A percentile compares a stretch with the other conserved stretches of the same genome.
Evolutionary conservation across 768 basidiomycete genomes (phyloP).

Genomic region (Leccinellum albellum): DNA sequence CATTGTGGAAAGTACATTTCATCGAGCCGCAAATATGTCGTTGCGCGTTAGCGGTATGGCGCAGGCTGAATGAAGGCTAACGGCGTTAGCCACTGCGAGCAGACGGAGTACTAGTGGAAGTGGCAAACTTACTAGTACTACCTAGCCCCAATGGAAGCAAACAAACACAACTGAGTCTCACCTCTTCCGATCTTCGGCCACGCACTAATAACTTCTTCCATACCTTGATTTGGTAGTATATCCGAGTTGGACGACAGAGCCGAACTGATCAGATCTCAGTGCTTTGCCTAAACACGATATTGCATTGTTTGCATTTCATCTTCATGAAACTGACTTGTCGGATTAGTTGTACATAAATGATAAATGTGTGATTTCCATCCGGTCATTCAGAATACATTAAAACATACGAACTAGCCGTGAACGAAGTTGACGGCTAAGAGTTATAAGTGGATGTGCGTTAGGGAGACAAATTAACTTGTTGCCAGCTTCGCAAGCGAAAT

Average conservation of each 20-base stretch:
- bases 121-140: too few species aligned
- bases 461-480: conserved; percentile 17
- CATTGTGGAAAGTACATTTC: not conserved
- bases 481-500: conserved; percentile 57
- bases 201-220: too few species aligned
- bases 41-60: not conserved
- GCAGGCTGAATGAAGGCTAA: too few species aligned
- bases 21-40: not conserved
- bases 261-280: conserved; percentile 32
- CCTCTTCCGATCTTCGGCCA: not conserved
- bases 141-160: too few species aligned
- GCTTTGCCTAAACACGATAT: not conserved
- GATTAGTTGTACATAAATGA: not conserved
- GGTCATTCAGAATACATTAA: not conserved
- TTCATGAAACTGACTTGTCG: not conserved
- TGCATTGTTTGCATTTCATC: not conserved
- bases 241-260: conserved; percentile 33
- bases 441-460: not conserved
- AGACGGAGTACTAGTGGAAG: too few species aligned
- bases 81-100: too few species aligned
- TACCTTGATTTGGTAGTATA: conserved; percentile 16
- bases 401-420: not conserved
- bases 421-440: conserved; percentile 11
- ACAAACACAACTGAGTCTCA: not conserved
- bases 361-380: conserved; percentile 3